Evolutionary conservation across 2,329 filamentous ascomycete genomes (phyloP).

Genomic region (Penicillium janthinellum): DNA sequence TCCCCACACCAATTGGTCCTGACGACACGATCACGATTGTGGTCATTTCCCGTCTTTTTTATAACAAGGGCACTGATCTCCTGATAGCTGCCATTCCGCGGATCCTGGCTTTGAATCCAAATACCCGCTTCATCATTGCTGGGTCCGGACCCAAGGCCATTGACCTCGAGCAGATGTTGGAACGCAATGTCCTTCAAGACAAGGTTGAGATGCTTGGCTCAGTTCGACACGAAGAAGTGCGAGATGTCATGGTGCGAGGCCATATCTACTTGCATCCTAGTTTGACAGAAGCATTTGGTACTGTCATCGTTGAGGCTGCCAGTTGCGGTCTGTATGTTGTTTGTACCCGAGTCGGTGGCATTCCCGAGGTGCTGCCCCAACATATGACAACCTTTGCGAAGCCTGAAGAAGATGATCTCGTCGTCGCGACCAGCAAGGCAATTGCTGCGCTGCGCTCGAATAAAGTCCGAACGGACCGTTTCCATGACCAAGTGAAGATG

Average conservation of each 20-base stretch:
- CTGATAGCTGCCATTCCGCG: slow-evolving; percentile 94
- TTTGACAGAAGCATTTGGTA: slow-evolving; percentile 94
- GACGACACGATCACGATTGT: slow-evolving; percentile 92
- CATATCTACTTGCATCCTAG: slow-evolving; percentile 97
- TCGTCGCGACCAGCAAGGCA: slow-evolving; percentile 83
- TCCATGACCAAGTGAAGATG: slow-evolving; percentile 94
- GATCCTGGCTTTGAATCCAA: slow-evolving; percentile 84
- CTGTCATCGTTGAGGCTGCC: slow-evolving; percentile 95
- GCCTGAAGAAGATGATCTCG: slow-evolving; percentile 93
- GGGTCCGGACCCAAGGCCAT: slow-evolving; percentile 96
- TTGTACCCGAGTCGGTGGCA: slow-evolving; percentile 92
- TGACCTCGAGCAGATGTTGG: slow-evolving; percentile 96
- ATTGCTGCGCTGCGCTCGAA: slow-evolving; percentile 84
- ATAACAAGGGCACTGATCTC: slow-evolving; percentile 97
- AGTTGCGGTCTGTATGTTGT: slow-evolving; percentile 96
- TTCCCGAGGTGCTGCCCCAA: slow-evolving; percentile 89
- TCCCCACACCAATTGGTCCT: slow-evolving; percentile 71
- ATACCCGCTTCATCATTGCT: slow-evolving; percentile 95
- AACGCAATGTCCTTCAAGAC: slow-evolving; percentile 90
- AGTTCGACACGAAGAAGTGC: slow-evolving; percentile 91
- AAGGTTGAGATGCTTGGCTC: slow-evolving; percentile 90
- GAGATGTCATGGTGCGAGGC: slow-evolving; percentile 94
- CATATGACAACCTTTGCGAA: slow-evolving; percentile 99
- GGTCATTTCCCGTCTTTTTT: slow-evolving; percentile 94
- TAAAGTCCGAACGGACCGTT: slow-evolving; percentile 85